Conservation (phyloP, 2,329 filamentous ascomycete genomes). For the Pyricularia grisea region DNA sequence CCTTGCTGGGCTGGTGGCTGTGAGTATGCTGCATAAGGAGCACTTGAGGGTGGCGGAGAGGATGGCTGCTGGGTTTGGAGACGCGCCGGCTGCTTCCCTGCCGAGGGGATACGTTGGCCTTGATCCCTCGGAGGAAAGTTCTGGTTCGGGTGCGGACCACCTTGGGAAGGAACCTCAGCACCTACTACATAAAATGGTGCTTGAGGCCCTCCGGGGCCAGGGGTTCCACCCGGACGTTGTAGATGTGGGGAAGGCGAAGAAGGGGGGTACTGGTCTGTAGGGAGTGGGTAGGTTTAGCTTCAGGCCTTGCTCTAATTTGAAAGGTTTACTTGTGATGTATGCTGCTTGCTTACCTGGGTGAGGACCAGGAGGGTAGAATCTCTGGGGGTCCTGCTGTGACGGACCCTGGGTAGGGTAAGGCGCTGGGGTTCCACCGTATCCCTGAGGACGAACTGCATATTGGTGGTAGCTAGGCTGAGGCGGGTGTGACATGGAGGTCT, state of each 20-base stretch:
- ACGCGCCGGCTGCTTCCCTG: constrained; percentile 36
- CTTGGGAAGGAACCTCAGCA: constrained; percentile 37
- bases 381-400: constrained; percentile 44
- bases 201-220: constrained; percentile 30
- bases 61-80: constrained; percentile 31
- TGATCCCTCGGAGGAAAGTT: constrained; percentile 43
- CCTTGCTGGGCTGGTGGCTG: constrained; percentile 50
- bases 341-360: constrained; percentile 26
- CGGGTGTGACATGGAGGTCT: constrained; percentile 95
- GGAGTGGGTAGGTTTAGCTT: background rate
- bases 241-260: constrained; percentile 44
- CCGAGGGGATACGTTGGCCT: constrained; percentile 36
- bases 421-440: constrained; percentile 27
- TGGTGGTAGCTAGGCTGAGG: constrained; percentile 70
- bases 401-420: constrained; percentile 31
- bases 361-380: constrained; percentile 59
- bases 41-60: constrained; percentile 36
- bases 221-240: constrained; percentile 40
- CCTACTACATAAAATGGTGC: constrained; percentile 61
- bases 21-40: constrained; percentile 32
- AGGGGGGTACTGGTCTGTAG: constrained; percentile 33
- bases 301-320: background rate
- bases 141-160: constrained; percentile 25
- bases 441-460: constrained; percentile 39
- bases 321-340: background rate